These are phyloP conservation scores for Trichaptum fuscoviolaceum DNA, from an alignment of 768 basidiomycete genomes.

Conservation along the genomic window DNA sequence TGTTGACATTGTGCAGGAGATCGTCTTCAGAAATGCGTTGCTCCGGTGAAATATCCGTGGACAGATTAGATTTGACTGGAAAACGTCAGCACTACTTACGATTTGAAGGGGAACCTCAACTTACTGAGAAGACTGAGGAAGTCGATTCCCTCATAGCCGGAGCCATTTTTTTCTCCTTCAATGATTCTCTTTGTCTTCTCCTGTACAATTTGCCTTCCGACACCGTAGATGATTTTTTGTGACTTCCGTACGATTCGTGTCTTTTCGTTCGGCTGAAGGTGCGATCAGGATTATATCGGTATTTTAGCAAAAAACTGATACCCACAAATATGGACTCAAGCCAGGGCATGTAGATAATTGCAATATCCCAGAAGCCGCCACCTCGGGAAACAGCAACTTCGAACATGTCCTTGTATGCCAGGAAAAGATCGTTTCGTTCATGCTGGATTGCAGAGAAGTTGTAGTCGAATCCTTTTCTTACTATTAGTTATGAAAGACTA, in stretches of 20 bases:
- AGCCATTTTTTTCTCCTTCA: conserved; percentile 51
- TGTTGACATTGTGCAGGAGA: conserved; percentile 80
- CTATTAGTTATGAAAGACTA: not conserved
- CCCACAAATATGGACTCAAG: conserved; percentile 52
- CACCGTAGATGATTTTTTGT: conserved; percentile 56
- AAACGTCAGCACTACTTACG: not conserved
- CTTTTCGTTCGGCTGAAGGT: conserved; percentile 50
- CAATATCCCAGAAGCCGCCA: conserved; percentile 35
- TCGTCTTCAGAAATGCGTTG: conserved; percentile 84
- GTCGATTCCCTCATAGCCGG: conserved; percentile 60
- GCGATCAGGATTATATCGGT: not conserved
- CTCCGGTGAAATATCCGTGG: conserved; percentile 60
- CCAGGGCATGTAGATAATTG: conserved; percentile 56
- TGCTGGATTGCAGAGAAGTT: conserved; percentile 79
- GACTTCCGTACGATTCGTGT: conserved; percentile 48
- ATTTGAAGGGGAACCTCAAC: conserved; percentile 23
- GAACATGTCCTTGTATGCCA: conserved; percentile 84
- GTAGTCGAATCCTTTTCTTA: conserved; percentile 72
- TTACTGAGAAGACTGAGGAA: conserved; percentile 70
- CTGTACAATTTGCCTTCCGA: conserved; percentile 71
- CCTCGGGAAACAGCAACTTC: conserved; percentile 60
- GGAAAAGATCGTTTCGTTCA: conserved; percentile 71
- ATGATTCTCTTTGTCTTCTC: conserved; percentile 72
- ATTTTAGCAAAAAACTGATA: conserved; percentile 11
- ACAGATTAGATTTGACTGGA: conserved; percentile 78